Evolutionary conservation across 352 stramenopile species (phyloP).

Genomic region (Plasmopara viticola): DNA sequence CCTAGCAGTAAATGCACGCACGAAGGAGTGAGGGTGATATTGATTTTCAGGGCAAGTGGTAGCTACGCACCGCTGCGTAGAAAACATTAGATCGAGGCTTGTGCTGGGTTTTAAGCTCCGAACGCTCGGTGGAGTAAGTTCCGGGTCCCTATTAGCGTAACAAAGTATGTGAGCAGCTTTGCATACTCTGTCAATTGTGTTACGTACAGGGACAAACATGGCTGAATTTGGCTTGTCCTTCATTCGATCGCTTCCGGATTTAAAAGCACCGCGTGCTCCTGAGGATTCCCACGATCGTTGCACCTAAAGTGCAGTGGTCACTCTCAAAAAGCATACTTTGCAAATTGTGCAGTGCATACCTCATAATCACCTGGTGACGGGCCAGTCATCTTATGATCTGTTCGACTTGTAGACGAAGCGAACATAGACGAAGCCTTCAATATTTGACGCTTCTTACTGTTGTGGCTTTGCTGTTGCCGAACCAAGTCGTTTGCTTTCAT

Average conservation of each 20-base stretch:
- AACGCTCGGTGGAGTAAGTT: conserved; percentile 35
- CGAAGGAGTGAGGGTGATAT: not conserved
- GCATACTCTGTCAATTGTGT: not conserved
- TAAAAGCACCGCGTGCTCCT: conserved; percentile 57
- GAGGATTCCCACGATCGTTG: conserved; percentile 55
- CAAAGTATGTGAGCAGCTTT: not conserved
- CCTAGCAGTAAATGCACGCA: conserved; percentile 21
- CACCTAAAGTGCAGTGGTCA: conserved; percentile 25
- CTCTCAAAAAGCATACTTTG: not conserved
- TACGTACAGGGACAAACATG: conserved; percentile 42
- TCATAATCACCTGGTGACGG: conserved; percentile 73
- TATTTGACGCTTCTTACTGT: conserved; percentile 22
- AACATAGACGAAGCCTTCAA: conserved; percentile 57
- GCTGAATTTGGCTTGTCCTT: conserved; percentile 27
- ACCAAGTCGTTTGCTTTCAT: conserved; percentile 33
- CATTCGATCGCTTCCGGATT: conserved; percentile 54
- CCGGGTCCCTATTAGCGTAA: conserved; percentile 43
- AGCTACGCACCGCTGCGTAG: conserved; percentile 39
- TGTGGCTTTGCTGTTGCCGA: conserved; percentile 9
- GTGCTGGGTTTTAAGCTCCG: conserved; percentile 50
- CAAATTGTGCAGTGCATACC: conserved; percentile 12
- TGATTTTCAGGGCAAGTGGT: not conserved
- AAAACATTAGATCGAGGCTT: conserved; percentile 69
- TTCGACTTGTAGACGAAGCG: conserved; percentile 53
- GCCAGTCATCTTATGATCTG: conserved; percentile 30